Conservation (phyloP, 805 yeast genomes). For the Nakazawaea laoshanensis region DNA sequence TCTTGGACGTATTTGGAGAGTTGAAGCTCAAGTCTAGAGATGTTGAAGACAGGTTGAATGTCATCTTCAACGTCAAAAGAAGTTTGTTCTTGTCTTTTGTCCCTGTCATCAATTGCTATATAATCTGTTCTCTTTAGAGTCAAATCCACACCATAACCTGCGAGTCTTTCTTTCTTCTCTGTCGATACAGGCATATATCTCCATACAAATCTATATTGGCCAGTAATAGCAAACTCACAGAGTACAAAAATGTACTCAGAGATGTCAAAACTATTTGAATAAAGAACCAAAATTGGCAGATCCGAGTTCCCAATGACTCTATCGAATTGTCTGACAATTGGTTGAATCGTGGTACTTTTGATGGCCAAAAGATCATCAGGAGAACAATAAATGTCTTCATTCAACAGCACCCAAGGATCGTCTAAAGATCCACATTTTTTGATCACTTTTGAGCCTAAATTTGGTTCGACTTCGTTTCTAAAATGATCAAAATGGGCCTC, state of each 20-base stretch:
- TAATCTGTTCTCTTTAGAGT: constrained; percentile 61
- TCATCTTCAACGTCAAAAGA: constrained; percentile 14
- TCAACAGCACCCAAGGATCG: constrained; percentile 41
- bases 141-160: constrained; percentile 64
- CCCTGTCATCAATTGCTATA: constrained; percentile 56
- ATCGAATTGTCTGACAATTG: constrained; percentile 36
- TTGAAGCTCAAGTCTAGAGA: constrained; percentile 30
- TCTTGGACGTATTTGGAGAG: constrained; percentile 30
- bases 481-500: constrained; percentile 56
- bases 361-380: constrained; percentile 75
- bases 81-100: constrained; percentile 10
- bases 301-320: constrained; percentile 47
- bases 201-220: constrained; percentile 68
- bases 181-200: constrained; percentile 45
- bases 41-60: constrained; percentile 22
- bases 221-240: constrained; percentile 53
- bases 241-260: constrained; percentile 48
- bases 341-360: constrained; percentile 4
- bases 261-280: constrained; percentile 57
- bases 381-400: constrained; percentile 51
- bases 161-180: constrained; percentile 17
- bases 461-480: constrained; percentile 22
- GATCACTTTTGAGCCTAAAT: constrained; percentile 21
- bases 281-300: constrained; percentile 54
- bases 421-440: constrained; percentile 14